Conservation (phyloP, 257 asterid species). For the Cordia subcordata region DNA sequence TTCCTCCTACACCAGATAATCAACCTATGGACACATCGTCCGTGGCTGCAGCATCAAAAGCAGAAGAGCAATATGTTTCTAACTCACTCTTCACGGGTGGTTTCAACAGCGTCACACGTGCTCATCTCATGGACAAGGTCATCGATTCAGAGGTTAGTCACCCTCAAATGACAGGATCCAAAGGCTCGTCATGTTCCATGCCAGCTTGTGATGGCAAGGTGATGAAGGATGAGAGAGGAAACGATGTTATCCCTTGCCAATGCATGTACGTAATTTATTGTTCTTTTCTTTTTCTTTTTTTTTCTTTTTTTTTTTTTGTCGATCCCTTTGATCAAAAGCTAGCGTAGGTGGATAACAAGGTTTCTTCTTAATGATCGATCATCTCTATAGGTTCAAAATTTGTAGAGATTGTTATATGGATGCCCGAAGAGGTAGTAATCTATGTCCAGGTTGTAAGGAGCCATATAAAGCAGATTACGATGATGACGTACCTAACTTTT, state of each 20-base stretch:
- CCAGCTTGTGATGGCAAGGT: constrained; percentile 79
- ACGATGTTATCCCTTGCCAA: constrained; percentile 70
- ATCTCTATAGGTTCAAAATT: constrained; percentile 54
- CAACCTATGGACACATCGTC: constrained; percentile 60
- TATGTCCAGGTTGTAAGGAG: constrained; percentile 88
- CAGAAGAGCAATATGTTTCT: constrained; percentile 83
- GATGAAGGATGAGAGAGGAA: constrained; percentile 80
- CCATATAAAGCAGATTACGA: constrained; percentile 57
- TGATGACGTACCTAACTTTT: constrained; percentile 53
- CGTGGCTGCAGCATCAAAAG: constrained; percentile 52
- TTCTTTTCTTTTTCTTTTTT: background rate
- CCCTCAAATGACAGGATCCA: constrained; percentile 88
- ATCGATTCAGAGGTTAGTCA: constrained; percentile 73
- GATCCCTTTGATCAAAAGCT: background rate
- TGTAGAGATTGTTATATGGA: constrained; percentile 92
- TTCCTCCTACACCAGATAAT: constrained; percentile 88
- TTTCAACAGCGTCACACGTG: constrained; percentile 80
- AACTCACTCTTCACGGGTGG: constrained; percentile 86
- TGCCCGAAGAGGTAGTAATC: constrained; percentile 62
- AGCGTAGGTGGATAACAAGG: too few species aligned
- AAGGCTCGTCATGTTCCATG: constrained; percentile 77
- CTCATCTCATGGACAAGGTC: constrained; percentile 93
- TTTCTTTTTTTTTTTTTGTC: background rate
- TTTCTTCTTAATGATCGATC: too few species aligned
- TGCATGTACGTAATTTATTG: constrained; percentile 80